These are phyloP conservation scores for Elaeis guineensis DNA, from an alignment of 176 grass and related monocot genomes.

Conservation along the genomic window DNA sequence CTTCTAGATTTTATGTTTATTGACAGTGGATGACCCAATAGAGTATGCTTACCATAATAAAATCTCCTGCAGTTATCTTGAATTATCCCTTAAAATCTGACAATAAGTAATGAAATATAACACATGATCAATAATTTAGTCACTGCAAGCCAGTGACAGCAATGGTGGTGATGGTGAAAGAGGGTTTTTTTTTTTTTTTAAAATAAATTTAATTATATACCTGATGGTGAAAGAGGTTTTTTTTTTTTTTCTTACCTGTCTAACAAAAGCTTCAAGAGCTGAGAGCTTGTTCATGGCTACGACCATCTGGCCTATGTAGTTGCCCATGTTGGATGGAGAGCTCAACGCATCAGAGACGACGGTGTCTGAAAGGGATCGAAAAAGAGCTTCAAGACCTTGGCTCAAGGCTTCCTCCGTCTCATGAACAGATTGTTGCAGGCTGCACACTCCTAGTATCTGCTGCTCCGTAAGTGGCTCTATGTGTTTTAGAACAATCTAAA, in stretches of 20 bases:
- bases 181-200: no score
- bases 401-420: constrained; percentile 49
- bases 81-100: no score
- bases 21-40: no score
- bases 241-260: constrained; percentile 29
- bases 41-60: no score
- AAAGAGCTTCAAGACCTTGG: constrained; percentile 27
- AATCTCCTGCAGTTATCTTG: no score
- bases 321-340: not conserved
- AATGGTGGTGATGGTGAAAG: no score
- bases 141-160: no score
- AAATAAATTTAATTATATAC: no score
- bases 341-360: constrained; percentile 33
- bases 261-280: constrained; percentile 41
- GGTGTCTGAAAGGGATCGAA: constrained; percentile 40
- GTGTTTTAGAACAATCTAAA: constrained; percentile 26
- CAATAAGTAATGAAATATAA: no score
- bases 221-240: no score
- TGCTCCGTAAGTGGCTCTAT: constrained; percentile 43
- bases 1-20: no score
- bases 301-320: constrained; percentile 45
- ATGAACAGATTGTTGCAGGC: constrained; percentile 47
- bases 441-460: constrained; percentile 52
- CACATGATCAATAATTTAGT: no score
- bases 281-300: constrained; percentile 48